Conservation (phyloP, 345 rosid species). For the Eucalyptus globulus region DNA sequence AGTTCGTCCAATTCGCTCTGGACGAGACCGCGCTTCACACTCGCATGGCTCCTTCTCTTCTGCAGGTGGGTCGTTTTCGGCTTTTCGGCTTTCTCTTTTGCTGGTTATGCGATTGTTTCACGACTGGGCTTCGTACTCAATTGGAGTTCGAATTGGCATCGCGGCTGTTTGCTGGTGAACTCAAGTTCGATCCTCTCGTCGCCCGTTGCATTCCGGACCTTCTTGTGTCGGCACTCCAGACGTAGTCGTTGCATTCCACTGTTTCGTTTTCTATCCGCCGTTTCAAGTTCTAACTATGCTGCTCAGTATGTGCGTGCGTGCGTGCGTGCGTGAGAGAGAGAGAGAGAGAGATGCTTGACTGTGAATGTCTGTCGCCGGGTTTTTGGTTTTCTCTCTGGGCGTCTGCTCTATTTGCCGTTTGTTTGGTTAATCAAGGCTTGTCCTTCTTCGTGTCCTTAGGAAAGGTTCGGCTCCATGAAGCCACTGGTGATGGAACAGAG, state of each 20-base stretch:
- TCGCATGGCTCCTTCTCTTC: no score
- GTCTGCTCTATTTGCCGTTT: background rate
- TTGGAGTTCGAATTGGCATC: background rate
- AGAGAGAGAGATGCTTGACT: background rate
- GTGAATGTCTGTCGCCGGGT: background rate
- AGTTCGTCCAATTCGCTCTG: no score
- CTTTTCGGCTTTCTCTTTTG: background rate
- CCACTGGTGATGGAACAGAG: conserved; percentile 43
- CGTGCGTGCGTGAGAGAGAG: background rate
- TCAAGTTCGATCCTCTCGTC: background rate
- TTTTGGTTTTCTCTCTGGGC: background rate
- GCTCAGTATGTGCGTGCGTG: background rate
- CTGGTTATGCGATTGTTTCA: background rate
- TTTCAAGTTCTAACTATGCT: background rate
- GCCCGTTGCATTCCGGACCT: background rate
- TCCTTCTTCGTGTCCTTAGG: conserved; percentile 20
- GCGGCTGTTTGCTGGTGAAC: background rate
- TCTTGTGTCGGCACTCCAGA: background rate
- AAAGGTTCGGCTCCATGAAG: conserved; percentile 30
- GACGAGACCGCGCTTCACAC: no score
- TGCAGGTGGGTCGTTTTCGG: no score
- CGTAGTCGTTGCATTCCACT: background rate
- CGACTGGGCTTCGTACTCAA: background rate
- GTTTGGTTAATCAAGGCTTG: background rate
- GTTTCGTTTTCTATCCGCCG: background rate